Conservation (phyloP, 192 early-diverging fungal species). For the Diversispora eburnea region DNA sequence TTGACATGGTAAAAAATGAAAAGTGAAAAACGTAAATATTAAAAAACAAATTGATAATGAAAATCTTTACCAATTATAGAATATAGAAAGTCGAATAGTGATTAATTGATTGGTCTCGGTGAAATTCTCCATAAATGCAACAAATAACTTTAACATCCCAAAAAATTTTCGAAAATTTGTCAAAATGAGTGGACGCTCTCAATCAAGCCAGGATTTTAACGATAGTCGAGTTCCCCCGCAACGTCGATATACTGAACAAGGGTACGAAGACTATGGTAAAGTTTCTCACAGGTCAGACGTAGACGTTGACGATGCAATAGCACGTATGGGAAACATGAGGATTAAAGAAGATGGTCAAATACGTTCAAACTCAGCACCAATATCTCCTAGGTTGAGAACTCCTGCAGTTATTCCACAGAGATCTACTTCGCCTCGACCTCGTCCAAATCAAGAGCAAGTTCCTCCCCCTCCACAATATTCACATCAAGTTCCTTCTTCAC, state of each 20-base stretch:
- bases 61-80: too few relatives aligned
- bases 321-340: not conserved
- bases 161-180: too few relatives aligned
- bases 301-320: not conserved
- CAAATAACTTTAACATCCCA: too few relatives aligned
- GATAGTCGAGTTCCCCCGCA: not conserved
- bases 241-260: not conserved
- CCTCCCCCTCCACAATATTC: not conserved
- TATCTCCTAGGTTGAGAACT: not conserved
- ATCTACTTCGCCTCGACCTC: not conserved
- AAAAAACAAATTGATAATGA: too few relatives aligned
- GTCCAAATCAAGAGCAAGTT: not conserved
- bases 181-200: not conserved
- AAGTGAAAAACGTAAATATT: too few relatives aligned
- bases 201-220: not conserved
- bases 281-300: not conserved
- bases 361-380: not conserved
- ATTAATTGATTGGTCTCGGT: too few relatives aligned
- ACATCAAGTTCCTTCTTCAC: not conserved
- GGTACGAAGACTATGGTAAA: not conserved
- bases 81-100: too few relatives aligned
- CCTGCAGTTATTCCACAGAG: not conserved
- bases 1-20: too few relatives aligned
- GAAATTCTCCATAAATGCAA: too few relatives aligned
- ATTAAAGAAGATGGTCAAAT: not conserved